Percentiles rank a stretch among this genome's conserved stretches.
These are phyloP conservation scores for Danielia reshetovae DNA, from an alignment of 805 yeast genomes.

Conservation along the genomic window DNA sequence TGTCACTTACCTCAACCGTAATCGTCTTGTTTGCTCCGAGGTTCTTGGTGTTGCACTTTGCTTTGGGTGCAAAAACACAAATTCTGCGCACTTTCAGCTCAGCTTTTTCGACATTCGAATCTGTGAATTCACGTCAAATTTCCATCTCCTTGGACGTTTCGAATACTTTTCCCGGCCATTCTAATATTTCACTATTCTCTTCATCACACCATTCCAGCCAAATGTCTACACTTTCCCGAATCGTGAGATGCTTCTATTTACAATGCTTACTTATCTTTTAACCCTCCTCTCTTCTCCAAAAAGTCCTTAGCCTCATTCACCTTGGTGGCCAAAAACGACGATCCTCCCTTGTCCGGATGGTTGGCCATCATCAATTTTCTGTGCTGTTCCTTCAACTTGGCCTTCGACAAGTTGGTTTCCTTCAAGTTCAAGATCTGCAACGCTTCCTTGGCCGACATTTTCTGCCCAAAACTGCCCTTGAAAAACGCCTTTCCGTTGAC, in stretches of 20 bases:
- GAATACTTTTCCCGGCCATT: too few relatives aligned
- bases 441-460: slow-evolving; percentile 88
- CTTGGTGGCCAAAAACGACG: slow-evolving; percentile 84
- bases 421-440: slow-evolving; percentile 74
- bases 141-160: too few relatives aligned
- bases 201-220: too few relatives aligned
- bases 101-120: too few relatives aligned
- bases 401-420: slow-evolving; percentile 58
- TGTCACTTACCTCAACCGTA: too few relatives aligned
- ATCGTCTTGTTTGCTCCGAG: too few relatives aligned
- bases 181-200: too few relatives aligned
- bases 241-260: slow-evolving; percentile 6
- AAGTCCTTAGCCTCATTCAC: slow-evolving; percentile 89
- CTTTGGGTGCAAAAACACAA: slow-evolving; percentile 1
- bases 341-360: slow-evolving; percentile 95
- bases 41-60: slow-evolving; percentile 1
- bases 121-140: too few relatives aligned
- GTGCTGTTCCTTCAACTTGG: slow-evolving; percentile 72
- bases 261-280: slow-evolving; percentile 32
- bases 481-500: slow-evolving; percentile 60
- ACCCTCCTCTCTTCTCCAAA: slow-evolving; percentile 63
- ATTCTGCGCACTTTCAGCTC: too few relatives aligned
- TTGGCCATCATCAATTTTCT: slow-evolving; percentile 81
- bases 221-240: too few relatives aligned
- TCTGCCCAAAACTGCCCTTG: slow-evolving; percentile 89